Evolutionary conservation across 1,139 yeast genomes (phyloP).

Genomic region (Yamadazyma trypodendri): DNA sequence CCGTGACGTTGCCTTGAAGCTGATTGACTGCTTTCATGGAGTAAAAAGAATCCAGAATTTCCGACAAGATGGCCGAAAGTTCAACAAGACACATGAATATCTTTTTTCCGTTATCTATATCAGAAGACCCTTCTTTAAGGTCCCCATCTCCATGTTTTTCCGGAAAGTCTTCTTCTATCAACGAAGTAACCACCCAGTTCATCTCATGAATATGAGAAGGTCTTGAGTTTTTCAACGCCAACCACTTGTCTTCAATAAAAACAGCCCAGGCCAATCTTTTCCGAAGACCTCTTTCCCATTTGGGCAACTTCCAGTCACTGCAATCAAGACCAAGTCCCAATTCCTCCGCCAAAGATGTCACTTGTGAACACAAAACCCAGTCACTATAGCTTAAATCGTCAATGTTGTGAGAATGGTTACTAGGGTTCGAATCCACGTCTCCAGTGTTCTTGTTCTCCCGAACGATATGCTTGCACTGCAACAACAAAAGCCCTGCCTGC

Average conservation of each 20-base stretch:
- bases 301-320: constrained; percentile 82
- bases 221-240: constrained; percentile 70
- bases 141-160: constrained; percentile 61
- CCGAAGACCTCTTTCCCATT: constrained; percentile 87
- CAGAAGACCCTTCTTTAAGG: constrained; percentile 60
- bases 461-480: constrained; percentile 60
- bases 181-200: constrained; percentile 67
- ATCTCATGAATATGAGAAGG: constrained; percentile 71
- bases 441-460: constrained; percentile 12
- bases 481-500: constrained; percentile 68
- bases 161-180: constrained; percentile 74
- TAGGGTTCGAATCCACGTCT: constrained; percentile 6
- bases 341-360: constrained; percentile 82
- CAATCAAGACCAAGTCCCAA: constrained; percentile 85
- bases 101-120: constrained; percentile 69
- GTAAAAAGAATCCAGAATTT: constrained; percentile 67
- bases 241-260: constrained; percentile 87
- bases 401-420: constrained; percentile 4
- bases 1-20: constrained; percentile 52
- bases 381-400: constrained; percentile 59
- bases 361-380: constrained; percentile 86
- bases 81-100: constrained; percentile 70
- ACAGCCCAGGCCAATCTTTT: constrained; percentile 92
- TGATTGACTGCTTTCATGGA: constrained; percentile 64
- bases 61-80: constrained; percentile 67